A percentile compares a stretch with the other conserved stretches of the same genome.
Conservation (phyloP, 306 rosid genomes). For the Gastrolobium bilobum region DNA sequence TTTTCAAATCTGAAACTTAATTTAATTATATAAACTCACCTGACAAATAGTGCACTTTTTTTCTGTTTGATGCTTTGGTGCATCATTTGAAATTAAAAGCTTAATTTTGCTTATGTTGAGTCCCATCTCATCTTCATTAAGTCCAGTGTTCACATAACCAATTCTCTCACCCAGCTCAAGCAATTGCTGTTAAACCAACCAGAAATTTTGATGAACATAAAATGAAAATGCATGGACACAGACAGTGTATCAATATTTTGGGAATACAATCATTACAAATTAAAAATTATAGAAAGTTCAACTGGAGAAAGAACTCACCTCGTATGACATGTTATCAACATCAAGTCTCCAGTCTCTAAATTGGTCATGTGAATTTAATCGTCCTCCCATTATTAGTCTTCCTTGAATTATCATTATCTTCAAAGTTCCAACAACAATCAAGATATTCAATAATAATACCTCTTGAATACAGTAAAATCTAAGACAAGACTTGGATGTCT, state of each 20-base stretch:
- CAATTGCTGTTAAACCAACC: slow-evolving; percentile 67
- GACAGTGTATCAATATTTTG: background rate
- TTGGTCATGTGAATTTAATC: slow-evolving; percentile 69
- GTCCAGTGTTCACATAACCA: slow-evolving; percentile 89
- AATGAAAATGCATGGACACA: slow-evolving; percentile 5
- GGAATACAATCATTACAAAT: background rate
- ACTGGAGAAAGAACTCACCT: slow-evolving; percentile 56
- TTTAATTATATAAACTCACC: slow-evolving; percentile 58
- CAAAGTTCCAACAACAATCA: slow-evolving; percentile 46
- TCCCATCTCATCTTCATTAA: slow-evolving; percentile 84
- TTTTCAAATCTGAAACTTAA: background rate
- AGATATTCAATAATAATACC: slow-evolving; percentile 16
- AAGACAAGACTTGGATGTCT: slow-evolving; percentile 2
- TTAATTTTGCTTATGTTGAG: slow-evolving; percentile 63
- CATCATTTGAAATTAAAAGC: slow-evolving; percentile 57
- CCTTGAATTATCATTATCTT: slow-evolving; percentile 89
- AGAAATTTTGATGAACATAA: slow-evolving; percentile 28
- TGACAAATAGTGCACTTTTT: slow-evolving; percentile 91
- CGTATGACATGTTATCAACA: slow-evolving; percentile 93
- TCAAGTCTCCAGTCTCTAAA: slow-evolving; percentile 93
- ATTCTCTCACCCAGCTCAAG: slow-evolving; percentile 93
- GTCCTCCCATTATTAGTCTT: slow-evolving; percentile 80
- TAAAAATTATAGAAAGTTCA: background rate
- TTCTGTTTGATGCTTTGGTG: slow-evolving; percentile 67
- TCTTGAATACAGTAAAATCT: slow-evolving; percentile 14